A percentile compares a stretch with the other conserved stretches of the same genome.
These are phyloP conservation scores for Phaeosphaeriaceae sp. DNA, from an alignment of 2,329 filamentous ascomycete species.

Conservation along the genomic window DNA sequence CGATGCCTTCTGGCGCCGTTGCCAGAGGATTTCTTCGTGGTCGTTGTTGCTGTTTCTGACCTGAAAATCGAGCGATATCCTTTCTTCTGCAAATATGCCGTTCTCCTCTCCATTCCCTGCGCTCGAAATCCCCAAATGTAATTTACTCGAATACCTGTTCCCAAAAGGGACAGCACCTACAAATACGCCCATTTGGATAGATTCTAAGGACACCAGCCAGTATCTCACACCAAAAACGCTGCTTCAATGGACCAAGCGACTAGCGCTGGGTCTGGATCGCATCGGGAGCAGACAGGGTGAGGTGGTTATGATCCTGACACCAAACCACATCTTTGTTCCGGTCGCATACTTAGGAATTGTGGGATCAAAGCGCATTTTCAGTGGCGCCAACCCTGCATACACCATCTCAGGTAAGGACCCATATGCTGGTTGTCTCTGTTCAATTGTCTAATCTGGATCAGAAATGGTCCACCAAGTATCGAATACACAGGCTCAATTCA, in stretches of 20 bases:
- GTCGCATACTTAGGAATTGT: slow-evolving; percentile 60
- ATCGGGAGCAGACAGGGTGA: slow-evolving; percentile 56
- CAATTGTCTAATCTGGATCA: slow-evolving; percentile 16
- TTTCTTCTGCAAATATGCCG: slow-evolving; percentile 41
- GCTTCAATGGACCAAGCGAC: slow-evolving; percentile 58
- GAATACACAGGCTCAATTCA: slow-evolving; percentile 41
- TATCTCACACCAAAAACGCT: slow-evolving; percentile 55
- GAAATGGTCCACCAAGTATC: slow-evolving; percentile 45
- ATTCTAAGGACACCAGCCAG: slow-evolving; percentile 52
- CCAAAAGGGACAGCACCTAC: slow-evolving; percentile 35
- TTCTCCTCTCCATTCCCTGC: slow-evolving; percentile 52
- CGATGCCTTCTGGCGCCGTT: slow-evolving; percentile 10
- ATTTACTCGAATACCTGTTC: slow-evolving; percentile 47
- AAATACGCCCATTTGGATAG: slow-evolving; percentile 60
- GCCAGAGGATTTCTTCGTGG: slow-evolving; percentile 7
- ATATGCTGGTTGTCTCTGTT: slow-evolving; percentile 19
- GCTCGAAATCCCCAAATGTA: slow-evolving; percentile 56
- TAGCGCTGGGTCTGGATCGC: slow-evolving; percentile 56
- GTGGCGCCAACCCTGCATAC: slow-evolving; percentile 61
- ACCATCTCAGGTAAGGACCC: slow-evolving; percentile 57
- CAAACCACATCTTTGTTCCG: slow-evolving; percentile 62
- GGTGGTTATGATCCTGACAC: slow-evolving; percentile 60
- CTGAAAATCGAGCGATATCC: slow-evolving; percentile 4
- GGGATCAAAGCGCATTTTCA: slow-evolving; percentile 60
- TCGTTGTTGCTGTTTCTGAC: neutral